phyloP scores from a whole-genome alignment of 2,329 filamentous ascomycete genomes.

The Arthrinium phaeospermum region DNA sequence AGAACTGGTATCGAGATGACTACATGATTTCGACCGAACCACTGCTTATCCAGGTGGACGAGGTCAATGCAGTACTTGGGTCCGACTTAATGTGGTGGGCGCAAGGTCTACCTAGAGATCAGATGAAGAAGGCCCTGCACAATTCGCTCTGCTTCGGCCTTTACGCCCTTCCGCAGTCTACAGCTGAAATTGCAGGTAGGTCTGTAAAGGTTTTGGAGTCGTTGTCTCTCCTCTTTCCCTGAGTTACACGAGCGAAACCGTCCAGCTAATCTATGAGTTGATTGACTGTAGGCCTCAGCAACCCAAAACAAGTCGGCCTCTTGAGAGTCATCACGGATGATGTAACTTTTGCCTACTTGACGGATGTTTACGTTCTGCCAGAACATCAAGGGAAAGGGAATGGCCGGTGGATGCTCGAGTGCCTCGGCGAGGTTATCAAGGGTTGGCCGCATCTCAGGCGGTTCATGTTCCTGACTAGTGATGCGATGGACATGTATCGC shows the following conservation, averaged over 20 bases:
- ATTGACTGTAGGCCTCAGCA: neutral
- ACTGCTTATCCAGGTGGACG: constrained; percentile 56
- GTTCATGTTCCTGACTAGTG: constrained; percentile 59
- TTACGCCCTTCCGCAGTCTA: constrained; percentile 48
- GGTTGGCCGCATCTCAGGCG: constrained; percentile 60
- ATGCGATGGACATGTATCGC: constrained; percentile 50
- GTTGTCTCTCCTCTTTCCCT: neutral
- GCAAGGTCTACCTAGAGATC: constrained; percentile 52
- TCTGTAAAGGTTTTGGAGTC: neutral
- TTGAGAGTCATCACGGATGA: constrained; percentile 72
- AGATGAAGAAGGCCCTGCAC: constrained; percentile 57
- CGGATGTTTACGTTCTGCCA: constrained; percentile 60
- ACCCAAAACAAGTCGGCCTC: constrained; percentile 53
- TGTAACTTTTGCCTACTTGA: constrained; percentile 70
- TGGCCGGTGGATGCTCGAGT: constrained; percentile 59
- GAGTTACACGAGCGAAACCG: neutral
- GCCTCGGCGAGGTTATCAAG: constrained; percentile 52
- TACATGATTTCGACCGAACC: constrained; percentile 68
- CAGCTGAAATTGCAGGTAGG: constrained; percentile 40
- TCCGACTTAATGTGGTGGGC: constrained; percentile 68
- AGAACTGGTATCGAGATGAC: constrained; percentile 56
- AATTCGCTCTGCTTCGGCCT: constrained; percentile 66
- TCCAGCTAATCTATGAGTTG: neutral
- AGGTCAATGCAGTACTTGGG: constrained; percentile 60
- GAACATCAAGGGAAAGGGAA: constrained; percentile 57